phyloP scores from a whole-genome alignment of 495 filamentous ascomycete genomes.

The Aspergillus homomorphus region DNA sequence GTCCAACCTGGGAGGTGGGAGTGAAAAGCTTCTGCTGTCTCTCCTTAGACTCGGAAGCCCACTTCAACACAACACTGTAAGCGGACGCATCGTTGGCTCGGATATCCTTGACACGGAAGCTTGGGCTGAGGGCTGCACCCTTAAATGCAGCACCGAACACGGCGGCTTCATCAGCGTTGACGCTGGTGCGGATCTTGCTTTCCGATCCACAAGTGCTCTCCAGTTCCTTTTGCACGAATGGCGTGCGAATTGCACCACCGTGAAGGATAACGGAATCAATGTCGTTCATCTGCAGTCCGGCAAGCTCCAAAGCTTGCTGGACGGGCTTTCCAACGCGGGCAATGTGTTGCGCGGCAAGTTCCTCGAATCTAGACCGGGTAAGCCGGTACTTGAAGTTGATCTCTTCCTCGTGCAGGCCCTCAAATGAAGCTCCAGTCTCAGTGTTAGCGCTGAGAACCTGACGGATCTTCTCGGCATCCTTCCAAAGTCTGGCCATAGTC shows the following conservation, averaged over 20 bases:
- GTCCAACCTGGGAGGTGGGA: slow-evolving; percentile 69
- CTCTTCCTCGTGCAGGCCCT: slow-evolving; percentile 80
- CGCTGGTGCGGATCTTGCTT: slow-evolving; percentile 83
- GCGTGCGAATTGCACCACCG: slow-evolving; percentile 85
- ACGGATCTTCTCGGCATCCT: slow-evolving; percentile 82
- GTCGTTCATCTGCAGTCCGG: slow-evolving; percentile 69
- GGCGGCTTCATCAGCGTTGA: slow-evolving; percentile 95
- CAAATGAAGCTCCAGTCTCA: slow-evolving; percentile 75
- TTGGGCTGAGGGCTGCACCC: slow-evolving; percentile 84
- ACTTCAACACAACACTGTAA: slow-evolving; percentile 73
- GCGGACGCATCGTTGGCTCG: slow-evolving; percentile 66
- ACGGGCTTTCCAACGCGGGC: slow-evolving; percentile 67
- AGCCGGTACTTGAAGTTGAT: slow-evolving; percentile 92
- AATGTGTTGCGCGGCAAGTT: slow-evolving; percentile 65
- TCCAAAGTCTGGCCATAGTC: slow-evolving; percentile 81
- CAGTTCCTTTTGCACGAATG: slow-evolving; percentile 88
- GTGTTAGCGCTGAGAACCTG: slow-evolving; percentile 93
- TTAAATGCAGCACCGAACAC: slow-evolving; percentile 97
- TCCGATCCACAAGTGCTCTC: slow-evolving; percentile 68
- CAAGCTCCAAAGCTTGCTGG: slow-evolving; percentile 67
- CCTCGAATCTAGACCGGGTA: slow-evolving; percentile 77
- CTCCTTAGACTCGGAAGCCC: slow-evolving; percentile 57
- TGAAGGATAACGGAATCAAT: slow-evolving; percentile 90
- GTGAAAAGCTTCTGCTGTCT: slow-evolving; percentile 75
- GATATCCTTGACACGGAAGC: slow-evolving; percentile 97